These are phyloP conservation scores for Dittrichia graveolens DNA, from an alignment of 129 eudicot genomes.

Conservation along the genomic window DNA sequence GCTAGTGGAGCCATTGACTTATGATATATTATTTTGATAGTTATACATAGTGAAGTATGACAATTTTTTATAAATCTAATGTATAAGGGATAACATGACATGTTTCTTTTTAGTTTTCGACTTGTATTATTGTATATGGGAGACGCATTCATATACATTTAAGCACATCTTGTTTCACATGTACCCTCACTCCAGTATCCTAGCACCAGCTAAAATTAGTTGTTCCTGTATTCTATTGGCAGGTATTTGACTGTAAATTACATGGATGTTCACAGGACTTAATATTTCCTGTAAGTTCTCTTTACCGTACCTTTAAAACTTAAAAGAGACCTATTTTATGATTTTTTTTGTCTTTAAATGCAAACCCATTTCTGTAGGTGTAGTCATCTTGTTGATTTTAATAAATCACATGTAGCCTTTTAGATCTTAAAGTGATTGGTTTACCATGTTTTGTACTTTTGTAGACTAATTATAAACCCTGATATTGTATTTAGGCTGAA, in stretches of 20 bases:
- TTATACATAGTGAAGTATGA: slow-evolving; percentile 4
- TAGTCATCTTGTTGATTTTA: slow-evolving; percentile 1
- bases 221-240: slow-evolving; percentile 33
- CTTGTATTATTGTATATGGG: not conserved
- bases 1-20: not conserved
- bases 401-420: slow-evolving; percentile 1
- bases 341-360: not conserved
- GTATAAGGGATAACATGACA: not conserved
- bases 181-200: not conserved
- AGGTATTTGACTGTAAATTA: slow-evolving; percentile 96
- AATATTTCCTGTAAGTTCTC: slow-evolving; percentile 78
- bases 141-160: not conserved
- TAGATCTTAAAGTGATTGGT: not conserved
- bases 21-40: not conserved
- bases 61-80: not conserved
- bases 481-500: slow-evolving; percentile 57
- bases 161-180: not conserved
- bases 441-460: slow-evolving; percentile 2
- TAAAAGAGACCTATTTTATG: not conserved
- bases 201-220: slow-evolving; percentile 17
- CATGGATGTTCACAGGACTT: slow-evolving; percentile 99
- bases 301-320: not conserved
- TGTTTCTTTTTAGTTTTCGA: slow-evolving; percentile 13
- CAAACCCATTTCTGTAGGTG: slow-evolving; percentile 3
- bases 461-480: not conserved